Conservation (phyloP, 768 basidiomycete genomes). For the Phanerochaete carnosa region DNA sequence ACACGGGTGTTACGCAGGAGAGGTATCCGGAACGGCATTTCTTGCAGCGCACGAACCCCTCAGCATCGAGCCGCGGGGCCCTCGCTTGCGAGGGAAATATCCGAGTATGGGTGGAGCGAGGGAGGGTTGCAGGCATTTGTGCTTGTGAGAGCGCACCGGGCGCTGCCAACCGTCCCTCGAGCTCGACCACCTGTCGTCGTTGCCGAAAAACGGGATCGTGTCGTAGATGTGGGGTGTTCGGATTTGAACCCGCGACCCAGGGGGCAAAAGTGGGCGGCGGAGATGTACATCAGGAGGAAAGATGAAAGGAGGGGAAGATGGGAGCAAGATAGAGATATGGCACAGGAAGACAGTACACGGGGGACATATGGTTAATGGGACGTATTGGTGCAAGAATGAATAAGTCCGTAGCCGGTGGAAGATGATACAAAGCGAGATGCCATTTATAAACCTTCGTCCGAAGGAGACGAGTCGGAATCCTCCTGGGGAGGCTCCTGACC, state of each 20-base stretch:
- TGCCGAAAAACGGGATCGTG: neutral
- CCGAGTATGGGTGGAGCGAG: conserved; percentile 10
- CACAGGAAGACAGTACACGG: conserved; percentile 13
- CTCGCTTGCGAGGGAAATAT: conserved; percentile 18
- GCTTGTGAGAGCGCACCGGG: conserved; percentile 26
- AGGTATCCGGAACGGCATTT: conserved; percentile 1
- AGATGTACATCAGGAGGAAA: conserved; percentile 18
- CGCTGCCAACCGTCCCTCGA: conserved; percentile 33
- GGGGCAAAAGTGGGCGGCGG: conserved; percentile 27
- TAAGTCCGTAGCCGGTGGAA: neutral
- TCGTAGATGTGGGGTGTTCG: conserved; percentile 10
- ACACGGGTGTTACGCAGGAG: neutral
- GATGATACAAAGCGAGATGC: conserved; percentile 4
- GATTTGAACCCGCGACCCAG: conserved; percentile 20
- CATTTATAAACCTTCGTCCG: conserved; percentile 31
- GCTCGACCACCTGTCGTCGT: conserved; percentile 11
- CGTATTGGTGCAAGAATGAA: conserved; percentile 9
- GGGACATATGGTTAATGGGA: conserved; percentile 14
- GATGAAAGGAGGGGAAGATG: neutral
- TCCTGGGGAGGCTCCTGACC: conserved; percentile 63
- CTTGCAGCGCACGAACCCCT: conserved; percentile 31
- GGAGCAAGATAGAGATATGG: conserved; percentile 14
- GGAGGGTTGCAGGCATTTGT: conserved; percentile 11
- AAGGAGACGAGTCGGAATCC: conserved; percentile 46
- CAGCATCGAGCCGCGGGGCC: conserved; percentile 36